Evolutionary conservation across 2,329 filamentous ascomycete species (phyloP).

Genomic region (Pezicula neosporulosa): DNA sequence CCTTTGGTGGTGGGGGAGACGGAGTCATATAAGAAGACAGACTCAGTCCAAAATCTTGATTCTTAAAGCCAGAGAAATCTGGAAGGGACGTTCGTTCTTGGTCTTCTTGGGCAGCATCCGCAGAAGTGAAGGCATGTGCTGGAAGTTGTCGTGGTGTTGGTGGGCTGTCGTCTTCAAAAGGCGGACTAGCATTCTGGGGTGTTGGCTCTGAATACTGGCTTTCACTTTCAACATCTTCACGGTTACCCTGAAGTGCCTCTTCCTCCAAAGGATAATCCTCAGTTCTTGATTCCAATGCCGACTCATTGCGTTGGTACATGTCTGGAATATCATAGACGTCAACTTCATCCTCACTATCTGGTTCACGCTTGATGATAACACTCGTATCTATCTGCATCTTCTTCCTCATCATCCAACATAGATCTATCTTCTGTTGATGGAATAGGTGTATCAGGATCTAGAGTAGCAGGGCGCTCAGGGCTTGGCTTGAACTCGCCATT

Average conservation of each 20-base stretch:
- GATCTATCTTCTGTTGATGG: slow-evolving; percentile 75
- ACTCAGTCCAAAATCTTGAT: slow-evolving; percentile 49
- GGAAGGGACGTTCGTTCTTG: slow-evolving; percentile 31
- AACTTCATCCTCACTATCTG: slow-evolving; percentile 49
- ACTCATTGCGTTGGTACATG: slow-evolving; percentile 55
- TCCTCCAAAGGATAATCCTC: slow-evolving; percentile 14
- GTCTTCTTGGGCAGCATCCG: slow-evolving; percentile 17
- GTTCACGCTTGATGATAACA: slow-evolving; percentile 65
- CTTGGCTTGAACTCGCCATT: slow-evolving; percentile 53
- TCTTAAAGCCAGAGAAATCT: slow-evolving; percentile 43
- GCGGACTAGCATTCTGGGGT: slow-evolving; percentile 16
- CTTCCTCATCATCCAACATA: slow-evolving; percentile 54
- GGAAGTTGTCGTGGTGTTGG: slow-evolving; percentile 48
- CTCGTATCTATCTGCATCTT: slow-evolving; percentile 46
- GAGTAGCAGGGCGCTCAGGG: slow-evolving; percentile 53
- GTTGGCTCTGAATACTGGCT: slow-evolving; percentile 51
- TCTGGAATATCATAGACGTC: slow-evolving; percentile 68
- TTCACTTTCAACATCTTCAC: slow-evolving; percentile 31
- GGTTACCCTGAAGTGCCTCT: slow-evolving; percentile 4
- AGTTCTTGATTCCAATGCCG: slow-evolving; percentile 25
- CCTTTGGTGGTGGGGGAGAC: slow-evolving; percentile 30
- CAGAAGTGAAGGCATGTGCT: slow-evolving; percentile 13
- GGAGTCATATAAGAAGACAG: slow-evolving; percentile 52
- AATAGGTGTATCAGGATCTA: slow-evolving; percentile 87
- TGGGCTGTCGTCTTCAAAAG: slow-evolving; percentile 44